A percentile compares a stretch with the other conserved stretches of the same genome.
Conservation (phyloP, 148 eudicot genomes). For the Arbutus unedo region DNA sequence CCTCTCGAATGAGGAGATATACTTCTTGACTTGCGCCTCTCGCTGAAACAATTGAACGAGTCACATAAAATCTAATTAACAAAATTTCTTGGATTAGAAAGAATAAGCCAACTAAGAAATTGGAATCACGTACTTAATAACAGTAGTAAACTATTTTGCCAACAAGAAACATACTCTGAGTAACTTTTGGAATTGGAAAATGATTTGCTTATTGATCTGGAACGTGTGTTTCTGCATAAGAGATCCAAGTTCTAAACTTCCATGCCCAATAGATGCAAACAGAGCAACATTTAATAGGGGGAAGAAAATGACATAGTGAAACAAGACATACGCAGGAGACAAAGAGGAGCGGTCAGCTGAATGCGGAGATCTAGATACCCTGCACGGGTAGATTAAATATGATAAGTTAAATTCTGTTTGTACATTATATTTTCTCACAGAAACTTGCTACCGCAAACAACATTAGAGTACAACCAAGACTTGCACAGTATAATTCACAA, state of each 20-base stretch:
- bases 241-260: not conserved
- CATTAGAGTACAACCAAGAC: not conserved
- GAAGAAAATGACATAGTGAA: not conserved
- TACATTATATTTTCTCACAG: not conserved
- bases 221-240: conserved; percentile 42
- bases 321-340: conserved; percentile 53
- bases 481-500: not conserved
- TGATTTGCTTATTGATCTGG: conserved; percentile 64
- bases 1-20: conserved; percentile 51
- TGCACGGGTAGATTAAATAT: conserved; percentile 32
- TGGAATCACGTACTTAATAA: not conserved
- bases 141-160: not conserved
- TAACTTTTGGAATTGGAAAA: conserved; percentile 62
- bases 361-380: conserved; percentile 59
- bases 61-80: not conserved
- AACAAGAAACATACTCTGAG: conserved; percentile 49
- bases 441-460: not conserved
- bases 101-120: not conserved
- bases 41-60: conserved; percentile 31
- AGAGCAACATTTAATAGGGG: not conserved
- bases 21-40: conserved; percentile 58
- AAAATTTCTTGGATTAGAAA: not conserved
- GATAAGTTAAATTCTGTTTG: conserved; percentile 17
- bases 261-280: not conserved
- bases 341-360: conserved; percentile 51